These are phyloP conservation scores for Nigrograna mackinnonii DNA, from an alignment of 2,329 filamentous ascomycete species.

Conservation along the genomic window DNA sequence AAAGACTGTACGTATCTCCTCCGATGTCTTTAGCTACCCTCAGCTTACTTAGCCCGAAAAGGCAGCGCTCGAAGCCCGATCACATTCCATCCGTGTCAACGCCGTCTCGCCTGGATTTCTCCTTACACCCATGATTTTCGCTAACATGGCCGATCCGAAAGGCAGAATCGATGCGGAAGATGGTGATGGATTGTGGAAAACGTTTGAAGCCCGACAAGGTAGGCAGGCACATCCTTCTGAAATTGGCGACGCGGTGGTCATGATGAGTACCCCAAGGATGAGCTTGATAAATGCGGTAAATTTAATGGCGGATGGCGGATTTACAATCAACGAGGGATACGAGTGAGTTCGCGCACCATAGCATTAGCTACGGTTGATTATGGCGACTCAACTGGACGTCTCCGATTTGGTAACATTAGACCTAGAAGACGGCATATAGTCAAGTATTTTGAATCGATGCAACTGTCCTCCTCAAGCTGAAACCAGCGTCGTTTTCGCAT, in stretches of 20 bases:
- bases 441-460: no score
- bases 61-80: neutral
- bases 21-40: neutral
- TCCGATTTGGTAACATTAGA: no score
- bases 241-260: neutral
- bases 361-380: no score
- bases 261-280: neutral
- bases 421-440: no score
- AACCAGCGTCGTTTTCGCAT: no score
- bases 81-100: neutral
- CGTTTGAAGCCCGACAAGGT: neutral
- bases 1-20: conserved; percentile 9
- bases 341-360: no score
- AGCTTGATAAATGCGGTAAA: neutral
- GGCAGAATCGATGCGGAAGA: neutral
- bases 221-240: neutral
- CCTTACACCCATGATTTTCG: neutral
- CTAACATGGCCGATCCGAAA: neutral
- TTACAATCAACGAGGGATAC: neutral
- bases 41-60: neutral
- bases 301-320: neutral
- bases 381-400: no score
- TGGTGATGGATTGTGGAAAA: neutral
- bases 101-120: neutral
- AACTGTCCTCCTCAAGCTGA: no score